These are phyloP conservation scores for Mortierella polycephala DNA, from an alignment of 371 early-diverging fungal species.

Conservation along the genomic window DNA sequence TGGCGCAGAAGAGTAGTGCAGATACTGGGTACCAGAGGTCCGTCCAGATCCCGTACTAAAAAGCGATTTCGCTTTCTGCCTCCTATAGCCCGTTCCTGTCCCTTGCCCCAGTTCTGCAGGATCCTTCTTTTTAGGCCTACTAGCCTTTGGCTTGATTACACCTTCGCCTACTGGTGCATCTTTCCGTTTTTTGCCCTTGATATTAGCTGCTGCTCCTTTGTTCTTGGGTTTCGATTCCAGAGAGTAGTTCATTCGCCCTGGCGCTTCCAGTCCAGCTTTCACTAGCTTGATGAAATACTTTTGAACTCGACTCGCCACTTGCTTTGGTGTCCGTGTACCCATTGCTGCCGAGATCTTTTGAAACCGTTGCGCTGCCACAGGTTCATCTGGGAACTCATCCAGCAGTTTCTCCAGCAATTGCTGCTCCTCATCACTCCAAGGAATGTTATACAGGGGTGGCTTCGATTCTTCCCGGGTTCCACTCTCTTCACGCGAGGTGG, in stretches of 20 bases:
- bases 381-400: conserved; percentile 70
- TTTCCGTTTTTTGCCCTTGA: conserved; percentile 57
- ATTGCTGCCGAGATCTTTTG: conserved; percentile 71
- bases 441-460: conserved; percentile 63
- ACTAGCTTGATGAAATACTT: conserved; percentile 76
- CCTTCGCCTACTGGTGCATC: conserved; percentile 28
- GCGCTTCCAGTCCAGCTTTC: conserved; percentile 70
- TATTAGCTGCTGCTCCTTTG: conserved; percentile 16
- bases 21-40: conserved; percentile 71
- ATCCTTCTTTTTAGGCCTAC: conserved; percentile 28
- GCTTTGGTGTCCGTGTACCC: conserved; percentile 69
- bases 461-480: conserved; percentile 50
- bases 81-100: conserved; percentile 13
- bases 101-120: conserved; percentile 9
- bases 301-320: conserved; percentile 72
- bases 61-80: conserved; percentile 30
- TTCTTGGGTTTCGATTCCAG: conserved; percentile 40
- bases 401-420: conserved; percentile 64
- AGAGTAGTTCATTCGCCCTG: conserved; percentile 63
- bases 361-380: conserved; percentile 70
- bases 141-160: conserved; percentile 32
- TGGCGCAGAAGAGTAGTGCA: conserved; percentile 60
- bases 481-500: conserved; percentile 33
- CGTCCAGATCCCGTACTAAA: conserved; percentile 47
- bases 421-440: conserved; percentile 77